Percentiles rank a stretch among this genome's conserved stretches.
These are phyloP conservation scores for Atkinsonella texensis DNA, from an alignment of 2,329 filamentous ascomycete species.

Conservation along the genomic window DNA sequence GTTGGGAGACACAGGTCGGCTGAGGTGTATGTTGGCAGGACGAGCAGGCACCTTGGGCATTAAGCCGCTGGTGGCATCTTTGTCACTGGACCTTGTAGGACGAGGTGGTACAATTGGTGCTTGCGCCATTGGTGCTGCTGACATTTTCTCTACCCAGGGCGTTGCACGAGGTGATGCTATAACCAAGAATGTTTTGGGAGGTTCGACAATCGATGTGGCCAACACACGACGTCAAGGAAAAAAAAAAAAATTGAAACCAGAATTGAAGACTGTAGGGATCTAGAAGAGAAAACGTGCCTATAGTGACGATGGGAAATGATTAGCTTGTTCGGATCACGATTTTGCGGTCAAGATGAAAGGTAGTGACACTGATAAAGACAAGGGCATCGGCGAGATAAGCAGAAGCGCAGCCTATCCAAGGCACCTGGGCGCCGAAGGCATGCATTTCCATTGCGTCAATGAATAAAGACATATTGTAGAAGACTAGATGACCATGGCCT, in stretches of 20 bases:
- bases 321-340: slow-evolving; percentile 1
- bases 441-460: neutral
- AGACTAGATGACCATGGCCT: neutral
- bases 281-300: slow-evolving; percentile 2
- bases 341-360: slow-evolving; percentile 1
- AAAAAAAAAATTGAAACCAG: neutral
- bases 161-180: neutral
- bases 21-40: slow-evolving; percentile 55
- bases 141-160: slow-evolving; percentile 28
- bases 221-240: neutral
- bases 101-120: slow-evolving; percentile 45
- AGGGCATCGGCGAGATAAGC: slow-evolving; percentile 7
- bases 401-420: neutral
- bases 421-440: neutral
- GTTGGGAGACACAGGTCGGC: slow-evolving; percentile 66
- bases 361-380: slow-evolving; percentile 5
- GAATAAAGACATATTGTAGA: neutral
- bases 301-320: neutral
- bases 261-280: neutral
- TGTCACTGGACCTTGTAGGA: slow-evolving; percentile 38
- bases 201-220: neutral
- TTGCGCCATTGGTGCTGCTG: slow-evolving; percentile 36
- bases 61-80: slow-evolving; percentile 21
- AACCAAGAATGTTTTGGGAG: neutral
- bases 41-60: slow-evolving; percentile 69